These are phyloP conservation scores for Mycena galopus DNA, from an alignment of 768 basidiomycete species.

Conservation along the genomic window DNA sequence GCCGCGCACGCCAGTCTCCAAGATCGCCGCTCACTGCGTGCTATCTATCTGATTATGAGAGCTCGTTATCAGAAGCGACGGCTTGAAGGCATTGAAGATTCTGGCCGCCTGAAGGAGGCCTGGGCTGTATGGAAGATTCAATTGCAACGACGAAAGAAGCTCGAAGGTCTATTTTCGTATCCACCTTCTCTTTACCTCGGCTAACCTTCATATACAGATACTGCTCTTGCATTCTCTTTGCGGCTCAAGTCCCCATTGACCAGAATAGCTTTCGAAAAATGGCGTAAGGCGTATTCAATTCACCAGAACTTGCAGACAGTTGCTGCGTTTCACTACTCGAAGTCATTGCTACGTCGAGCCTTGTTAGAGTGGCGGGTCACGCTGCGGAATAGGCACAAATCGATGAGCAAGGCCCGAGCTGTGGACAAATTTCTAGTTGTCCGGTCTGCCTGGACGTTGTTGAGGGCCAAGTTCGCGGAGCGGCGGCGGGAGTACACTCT, in stretches of 20 bases:
- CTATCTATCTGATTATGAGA: conserved; percentile 74
- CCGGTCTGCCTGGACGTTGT: conserved; percentile 61
- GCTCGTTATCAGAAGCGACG: conserved; percentile 73
- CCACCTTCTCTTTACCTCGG: conserved; percentile 11
- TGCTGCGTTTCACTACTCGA: conserved; percentile 64
- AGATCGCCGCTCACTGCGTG: conserved; percentile 69
- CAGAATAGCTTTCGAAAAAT: conserved; percentile 55
- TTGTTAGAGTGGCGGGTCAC: conserved; percentile 69
- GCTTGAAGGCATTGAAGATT: conserved; percentile 64
- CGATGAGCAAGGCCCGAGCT: conserved; percentile 66
- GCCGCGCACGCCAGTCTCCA: conserved; percentile 68
- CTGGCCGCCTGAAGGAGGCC: conserved; percentile 58
- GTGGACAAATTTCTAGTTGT: conserved; percentile 65
- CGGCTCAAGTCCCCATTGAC: conserved; percentile 58
- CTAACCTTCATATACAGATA: conserved; percentile 50
- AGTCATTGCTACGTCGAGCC: conserved; percentile 53
- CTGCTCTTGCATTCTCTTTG: conserved; percentile 63
- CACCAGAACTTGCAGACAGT: conserved; percentile 62
- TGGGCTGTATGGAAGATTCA: conserved; percentile 67
- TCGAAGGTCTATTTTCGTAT: conserved; percentile 57
- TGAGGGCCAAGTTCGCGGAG: conserved; percentile 62
- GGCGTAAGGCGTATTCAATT: conserved; percentile 57
- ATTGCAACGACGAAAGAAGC: conserved; percentile 52
- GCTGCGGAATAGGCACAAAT: conserved; percentile 62
- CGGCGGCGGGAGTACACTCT: conserved; percentile 60